phyloP scores from a whole-genome alignment of 2,329 filamentous ascomycete genomes.

The Calonectria crousiana region DNA sequence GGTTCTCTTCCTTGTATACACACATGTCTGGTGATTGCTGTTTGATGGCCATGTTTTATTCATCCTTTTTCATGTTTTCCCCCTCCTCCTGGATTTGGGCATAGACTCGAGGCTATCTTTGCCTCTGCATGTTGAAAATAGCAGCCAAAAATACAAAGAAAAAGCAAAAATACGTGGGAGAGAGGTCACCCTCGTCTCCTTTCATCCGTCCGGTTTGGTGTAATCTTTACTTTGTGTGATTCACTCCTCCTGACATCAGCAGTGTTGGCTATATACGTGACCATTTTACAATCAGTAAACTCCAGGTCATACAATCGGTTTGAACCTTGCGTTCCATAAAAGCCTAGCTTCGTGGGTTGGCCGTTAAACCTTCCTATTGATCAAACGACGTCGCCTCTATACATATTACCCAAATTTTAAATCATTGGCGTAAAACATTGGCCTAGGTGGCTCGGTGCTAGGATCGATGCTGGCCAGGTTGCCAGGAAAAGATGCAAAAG shows the following conservation, averaged over 20 bases:
- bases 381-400: neutral
- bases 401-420: neutral
- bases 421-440: neutral
- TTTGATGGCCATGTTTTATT: conserved; percentile 21
- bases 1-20: conserved; percentile 8
- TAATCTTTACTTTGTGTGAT: neutral
- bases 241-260: too few relatives aligned
- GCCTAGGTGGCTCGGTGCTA: neutral
- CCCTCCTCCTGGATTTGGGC: conserved; percentile 15
- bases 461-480: neutral
- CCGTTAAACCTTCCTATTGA: neutral
- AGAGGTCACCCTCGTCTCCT: conserved; percentile 13
- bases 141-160: conserved; percentile 15
- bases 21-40: conserved; percentile 13
- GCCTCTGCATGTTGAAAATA: conserved; percentile 15
- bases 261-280: neutral
- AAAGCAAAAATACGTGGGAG: neutral
- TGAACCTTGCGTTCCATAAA: neutral
- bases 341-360: neutral
- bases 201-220: neutral
- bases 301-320: neutral
- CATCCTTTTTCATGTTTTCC: conserved; percentile 13
- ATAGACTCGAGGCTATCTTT: conserved; percentile 15
- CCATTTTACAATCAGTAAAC: neutral
- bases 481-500: neutral